Evolutionary conservation across 1,284 basidiomycete species (phyloP).

Genomic region (Volvariella volvacea): DNA sequence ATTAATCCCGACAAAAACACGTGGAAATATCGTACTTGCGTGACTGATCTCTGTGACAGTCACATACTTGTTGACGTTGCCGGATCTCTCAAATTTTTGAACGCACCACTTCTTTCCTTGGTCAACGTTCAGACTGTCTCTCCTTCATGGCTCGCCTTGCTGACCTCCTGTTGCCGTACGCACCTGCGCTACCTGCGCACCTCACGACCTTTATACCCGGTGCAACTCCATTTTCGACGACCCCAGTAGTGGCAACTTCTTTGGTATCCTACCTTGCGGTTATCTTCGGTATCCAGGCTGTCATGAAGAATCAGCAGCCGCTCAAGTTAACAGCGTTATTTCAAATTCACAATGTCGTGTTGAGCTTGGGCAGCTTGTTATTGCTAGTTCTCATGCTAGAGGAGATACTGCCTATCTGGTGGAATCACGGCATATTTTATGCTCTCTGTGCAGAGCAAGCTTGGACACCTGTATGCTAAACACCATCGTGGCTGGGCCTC

Average conservation of each 20-base stretch:
- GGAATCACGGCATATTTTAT: constrained; percentile 66
- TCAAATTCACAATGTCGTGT: constrained; percentile 87
- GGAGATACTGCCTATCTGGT: constrained; percentile 77
- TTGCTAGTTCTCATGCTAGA: constrained; percentile 86
- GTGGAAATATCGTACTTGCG: constrained; percentile 1
- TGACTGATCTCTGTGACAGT: background rate
- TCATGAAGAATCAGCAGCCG: constrained; percentile 77
- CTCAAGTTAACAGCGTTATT: constrained; percentile 84
- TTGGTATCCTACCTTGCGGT: constrained; percentile 80
- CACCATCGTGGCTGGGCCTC: constrained; percentile 9
- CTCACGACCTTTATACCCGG: constrained; percentile 67
- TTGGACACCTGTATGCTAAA: constrained; percentile 75
- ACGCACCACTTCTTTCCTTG: constrained; percentile 16
- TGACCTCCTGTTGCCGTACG: constrained; percentile 54
- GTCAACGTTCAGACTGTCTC: constrained; percentile 16
- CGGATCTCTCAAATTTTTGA: constrained; percentile 3
- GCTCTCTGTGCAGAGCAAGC: constrained; percentile 74
- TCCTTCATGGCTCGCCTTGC: constrained; percentile 64
- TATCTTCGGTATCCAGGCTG: constrained; percentile 81
- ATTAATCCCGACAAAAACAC: no score
- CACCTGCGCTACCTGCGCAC: constrained; percentile 56
- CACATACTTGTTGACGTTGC: background rate
- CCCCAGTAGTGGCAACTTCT: constrained; percentile 62
- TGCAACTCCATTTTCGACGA: constrained; percentile 76
- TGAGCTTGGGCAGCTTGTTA: constrained; percentile 77